Evolutionary conservation across 495 filamentous ascomycete genomes (phyloP).

Genomic region (Astrothelium subdiscretum): DNA sequence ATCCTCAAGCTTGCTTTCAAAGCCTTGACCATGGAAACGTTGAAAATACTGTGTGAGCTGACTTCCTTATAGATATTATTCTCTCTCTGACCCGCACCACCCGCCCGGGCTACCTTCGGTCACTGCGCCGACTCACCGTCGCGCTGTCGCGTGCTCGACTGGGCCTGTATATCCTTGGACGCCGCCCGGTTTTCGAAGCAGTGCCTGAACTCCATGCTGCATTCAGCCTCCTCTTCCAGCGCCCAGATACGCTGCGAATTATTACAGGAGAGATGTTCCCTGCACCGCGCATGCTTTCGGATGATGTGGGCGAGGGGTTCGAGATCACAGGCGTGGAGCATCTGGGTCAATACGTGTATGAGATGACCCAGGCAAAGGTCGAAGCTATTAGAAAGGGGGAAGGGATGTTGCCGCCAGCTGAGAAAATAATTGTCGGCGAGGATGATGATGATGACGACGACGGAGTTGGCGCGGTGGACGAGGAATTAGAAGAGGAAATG

Average conservation of each 20-base stretch:
- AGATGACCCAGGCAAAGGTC: slow-evolving; percentile 86
- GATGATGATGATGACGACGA: slow-evolving; percentile 12
- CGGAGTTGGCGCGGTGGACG: slow-evolving; percentile 21
- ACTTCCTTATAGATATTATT: slow-evolving; percentile 58
- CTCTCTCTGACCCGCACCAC: slow-evolving; percentile 83
- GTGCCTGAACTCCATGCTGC: slow-evolving; percentile 81
- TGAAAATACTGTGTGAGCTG: background rate
- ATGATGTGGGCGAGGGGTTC: slow-evolving; percentile 32
- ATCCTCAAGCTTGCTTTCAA: too few relatives aligned
- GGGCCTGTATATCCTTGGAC: slow-evolving; percentile 86
- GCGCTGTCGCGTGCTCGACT: slow-evolving; percentile 90
- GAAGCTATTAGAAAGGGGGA: slow-evolving; percentile 43
- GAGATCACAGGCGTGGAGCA: slow-evolving; percentile 88
- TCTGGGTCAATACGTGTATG: slow-evolving; percentile 90
- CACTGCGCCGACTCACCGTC: slow-evolving; percentile 87
- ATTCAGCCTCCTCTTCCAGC: slow-evolving; percentile 57
- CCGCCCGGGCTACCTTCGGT: slow-evolving; percentile 83
- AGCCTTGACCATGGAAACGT: background rate
- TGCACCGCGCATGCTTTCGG: slow-evolving; percentile 45
- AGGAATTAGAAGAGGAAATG: slow-evolving; percentile 7
- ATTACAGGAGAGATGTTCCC: slow-evolving; percentile 82
- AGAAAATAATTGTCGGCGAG: slow-evolving; percentile 17
- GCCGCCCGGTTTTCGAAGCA: slow-evolving; percentile 76
- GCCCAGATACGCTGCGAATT: slow-evolving; percentile 66
- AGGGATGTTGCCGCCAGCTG: slow-evolving; percentile 10